Evolutionary conservation across 169 alveolate genomes (phyloP).

Genomic region (Miamiensis avidus): DNA sequence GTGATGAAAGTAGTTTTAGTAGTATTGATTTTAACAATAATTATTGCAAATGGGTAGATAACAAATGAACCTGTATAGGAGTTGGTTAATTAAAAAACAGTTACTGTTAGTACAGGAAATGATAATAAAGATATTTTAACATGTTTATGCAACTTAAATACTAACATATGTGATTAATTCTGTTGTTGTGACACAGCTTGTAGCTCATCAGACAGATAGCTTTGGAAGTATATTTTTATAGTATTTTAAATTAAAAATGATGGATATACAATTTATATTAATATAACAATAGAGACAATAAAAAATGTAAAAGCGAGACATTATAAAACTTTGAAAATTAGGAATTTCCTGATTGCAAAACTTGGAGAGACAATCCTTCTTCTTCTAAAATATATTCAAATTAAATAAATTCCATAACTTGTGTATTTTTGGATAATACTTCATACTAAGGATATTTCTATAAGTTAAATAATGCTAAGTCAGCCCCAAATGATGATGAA

Average conservation of each 20-base stretch:
- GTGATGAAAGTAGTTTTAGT: neutral
- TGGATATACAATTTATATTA: too few species aligned
- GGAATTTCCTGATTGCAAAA: neutral
- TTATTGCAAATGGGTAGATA: too few species aligned
- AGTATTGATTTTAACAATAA: neutral
- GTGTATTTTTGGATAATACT: neutral
- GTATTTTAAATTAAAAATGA: too few species aligned
- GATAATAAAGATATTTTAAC: neutral
- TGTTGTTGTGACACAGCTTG: neutral
- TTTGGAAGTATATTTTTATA: neutral
- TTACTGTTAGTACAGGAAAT: neutral
- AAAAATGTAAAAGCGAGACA: neutral
- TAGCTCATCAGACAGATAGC: neutral
- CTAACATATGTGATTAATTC: neutral
- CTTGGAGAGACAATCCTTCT: neutral
- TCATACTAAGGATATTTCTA: neutral
- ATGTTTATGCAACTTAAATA: neutral
- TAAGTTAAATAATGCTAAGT: too few species aligned
- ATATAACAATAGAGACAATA: neutral
- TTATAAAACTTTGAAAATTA: too few species aligned
- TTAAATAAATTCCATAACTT: too few species aligned
- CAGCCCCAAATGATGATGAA: neutral
- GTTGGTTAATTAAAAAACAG: neutral
- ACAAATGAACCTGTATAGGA: neutral
- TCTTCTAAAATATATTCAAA: neutral